Percentiles rank a stretch among this genome's conserved stretches.
Evolutionary conservation across 2,329 filamentous ascomycete genomes (phyloP).

Genomic region (Hymenoscyphus scutula): DNA sequence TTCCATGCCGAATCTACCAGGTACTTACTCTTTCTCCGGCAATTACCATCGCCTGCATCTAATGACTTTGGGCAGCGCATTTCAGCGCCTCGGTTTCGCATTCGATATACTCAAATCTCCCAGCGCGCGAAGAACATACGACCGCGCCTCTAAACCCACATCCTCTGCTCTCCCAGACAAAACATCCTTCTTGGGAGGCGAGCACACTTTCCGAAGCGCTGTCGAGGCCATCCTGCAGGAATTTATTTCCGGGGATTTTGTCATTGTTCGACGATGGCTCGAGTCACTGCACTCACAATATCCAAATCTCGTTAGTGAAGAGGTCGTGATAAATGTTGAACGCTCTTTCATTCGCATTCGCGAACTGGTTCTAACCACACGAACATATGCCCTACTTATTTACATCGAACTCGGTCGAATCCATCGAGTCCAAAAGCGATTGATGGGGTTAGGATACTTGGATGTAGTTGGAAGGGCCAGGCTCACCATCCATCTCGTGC

Average conservation of each 20-base stretch:
- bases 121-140: slow-evolving; percentile 39
- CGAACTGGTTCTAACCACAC: slow-evolving; percentile 40
- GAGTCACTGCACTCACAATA: slow-evolving; percentile 38
- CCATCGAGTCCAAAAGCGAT: slow-evolving; percentile 39
- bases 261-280: slow-evolving; percentile 38
- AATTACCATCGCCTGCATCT: background rate
- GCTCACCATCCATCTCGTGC: slow-evolving; percentile 40
- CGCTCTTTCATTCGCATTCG: slow-evolving; percentile 38
- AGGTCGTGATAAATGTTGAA: slow-evolving; percentile 39
- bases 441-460: slow-evolving; percentile 40
- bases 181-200: slow-evolving; percentile 38
- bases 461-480: slow-evolving; percentile 39
- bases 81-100: slow-evolving; percentile 41
- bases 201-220: slow-evolving; percentile 40
- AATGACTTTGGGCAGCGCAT: slow-evolving; percentile 33
- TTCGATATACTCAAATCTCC: slow-evolving; percentile 42
- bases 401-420: slow-evolving; percentile 41
- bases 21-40: slow-evolving; percentile 18
- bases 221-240: slow-evolving; percentile 41
- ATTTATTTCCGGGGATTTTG: slow-evolving; percentile 42
- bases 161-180: slow-evolving; percentile 33
- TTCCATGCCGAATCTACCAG: slow-evolving; percentile 39
- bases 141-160: slow-evolving; percentile 36
- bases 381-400: slow-evolving; percentile 40
- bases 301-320: slow-evolving; percentile 39